Conservation (phyloP, 305 asterid species). For the Fraxinus nigra region DNA sequence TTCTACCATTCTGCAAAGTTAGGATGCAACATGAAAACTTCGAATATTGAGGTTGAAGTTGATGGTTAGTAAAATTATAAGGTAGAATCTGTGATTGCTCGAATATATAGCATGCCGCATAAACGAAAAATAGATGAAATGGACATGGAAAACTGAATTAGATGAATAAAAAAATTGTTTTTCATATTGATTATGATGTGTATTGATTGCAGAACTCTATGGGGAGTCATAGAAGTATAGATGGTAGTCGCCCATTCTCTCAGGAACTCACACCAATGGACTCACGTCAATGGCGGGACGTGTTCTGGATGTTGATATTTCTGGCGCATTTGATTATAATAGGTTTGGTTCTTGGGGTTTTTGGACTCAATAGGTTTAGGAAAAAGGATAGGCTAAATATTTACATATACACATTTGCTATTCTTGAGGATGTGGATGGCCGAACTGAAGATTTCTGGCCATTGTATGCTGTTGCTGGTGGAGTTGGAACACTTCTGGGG, state of each 20-base stretch:
- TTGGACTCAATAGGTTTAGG: constrained; percentile 83
- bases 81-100: background rate
- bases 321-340: constrained; percentile 63
- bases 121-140: background rate
- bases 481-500: constrained; percentile 66
- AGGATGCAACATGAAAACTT: background rate
- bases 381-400: constrained; percentile 84
- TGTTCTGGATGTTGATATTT: constrained; percentile 82
- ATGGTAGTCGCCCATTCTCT: constrained; percentile 28
- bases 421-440: constrained; percentile 73
- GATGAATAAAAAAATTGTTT: background rate
- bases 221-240: constrained; percentile 27
- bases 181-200: background rate
- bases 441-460: constrained; percentile 94
- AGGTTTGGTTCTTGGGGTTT: constrained; percentile 70
- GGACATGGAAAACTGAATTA: background rate
- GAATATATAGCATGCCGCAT: background rate
- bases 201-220: constrained; percentile 50
- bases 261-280: constrained; percentile 45
- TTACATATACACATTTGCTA: constrained; percentile 61
- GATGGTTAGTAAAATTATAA: background rate
- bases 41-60: background rate
- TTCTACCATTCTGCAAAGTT: background rate
- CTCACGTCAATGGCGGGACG: constrained; percentile 82
- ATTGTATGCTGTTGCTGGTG: constrained; percentile 73